A percentile compares a stretch with the other conserved stretches of the same genome.
These are phyloP conservation scores for Cryptosporidium felis DNA, from an alignment of 169 alveolate genomes.

Conservation along the genomic window DNA sequence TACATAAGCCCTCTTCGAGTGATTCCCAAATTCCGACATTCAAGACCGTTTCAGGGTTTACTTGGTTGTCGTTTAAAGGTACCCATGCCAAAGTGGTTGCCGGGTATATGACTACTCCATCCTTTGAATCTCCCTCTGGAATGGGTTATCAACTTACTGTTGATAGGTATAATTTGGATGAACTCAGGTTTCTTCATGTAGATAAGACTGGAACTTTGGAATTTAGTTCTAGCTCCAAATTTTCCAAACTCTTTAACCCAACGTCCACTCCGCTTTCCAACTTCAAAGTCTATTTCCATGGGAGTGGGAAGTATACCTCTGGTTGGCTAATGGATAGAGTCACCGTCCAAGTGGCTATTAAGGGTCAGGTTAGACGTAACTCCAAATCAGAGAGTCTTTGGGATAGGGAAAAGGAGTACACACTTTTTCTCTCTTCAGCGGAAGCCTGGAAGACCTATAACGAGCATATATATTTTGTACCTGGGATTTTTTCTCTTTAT, in stretches of 20 bases:
- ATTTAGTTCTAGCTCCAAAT: constrained; percentile 25
- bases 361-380: neutral
- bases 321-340: constrained; percentile 56
- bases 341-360: constrained; percentile 30
- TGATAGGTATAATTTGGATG: neutral
- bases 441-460: constrained; percentile 26
- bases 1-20: neutral
- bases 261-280: neutral
- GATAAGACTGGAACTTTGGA: neutral
- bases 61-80: constrained; percentile 53
- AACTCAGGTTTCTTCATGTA: neutral
- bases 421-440: constrained; percentile 39
- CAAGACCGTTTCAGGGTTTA: neutral
- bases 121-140: neutral
- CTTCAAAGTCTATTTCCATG: constrained; percentile 27
- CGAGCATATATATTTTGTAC: constrained; percentile 26
- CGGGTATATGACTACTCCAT: constrained; percentile 63
- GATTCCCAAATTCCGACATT: neutral
- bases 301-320: constrained; percentile 15
- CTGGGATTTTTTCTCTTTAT: constrained; percentile 40
- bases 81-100: constrained; percentile 64
- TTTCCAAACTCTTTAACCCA: constrained; percentile 24
- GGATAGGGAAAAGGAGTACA: constrained; percentile 40
- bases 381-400: constrained; percentile 3
- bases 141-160: neutral